These are phyloP conservation scores for Venturia oleaginea DNA, from an alignment of 2,329 filamentous ascomycete genomes.

Conservation along the genomic window DNA sequence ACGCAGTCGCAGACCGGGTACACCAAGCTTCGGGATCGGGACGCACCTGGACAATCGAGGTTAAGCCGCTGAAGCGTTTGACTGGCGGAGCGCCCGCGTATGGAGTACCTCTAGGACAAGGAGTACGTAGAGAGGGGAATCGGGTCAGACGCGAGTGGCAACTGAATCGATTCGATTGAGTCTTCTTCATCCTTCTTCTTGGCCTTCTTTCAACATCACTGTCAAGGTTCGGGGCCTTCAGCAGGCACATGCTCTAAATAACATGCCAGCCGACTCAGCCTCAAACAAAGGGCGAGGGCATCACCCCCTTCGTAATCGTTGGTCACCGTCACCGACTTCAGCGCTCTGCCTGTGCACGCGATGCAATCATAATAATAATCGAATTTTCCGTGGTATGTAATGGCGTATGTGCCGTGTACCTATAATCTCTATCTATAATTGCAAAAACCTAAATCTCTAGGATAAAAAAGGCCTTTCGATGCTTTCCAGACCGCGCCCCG, in stretches of 20 bases:
- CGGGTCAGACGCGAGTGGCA: background rate
- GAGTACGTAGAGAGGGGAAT: background rate
- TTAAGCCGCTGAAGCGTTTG: slow-evolving; percentile 3
- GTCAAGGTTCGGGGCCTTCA: background rate
- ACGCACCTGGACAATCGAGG: background rate
- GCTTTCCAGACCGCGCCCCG: too few species aligned
- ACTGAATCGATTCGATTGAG: background rate
- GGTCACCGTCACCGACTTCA: background rate
- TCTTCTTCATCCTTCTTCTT: background rate
- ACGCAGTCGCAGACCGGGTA: background rate
- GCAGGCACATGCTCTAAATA: background rate
- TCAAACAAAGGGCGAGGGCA: background rate
- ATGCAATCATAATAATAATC: background rate
- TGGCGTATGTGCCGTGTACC: too few species aligned
- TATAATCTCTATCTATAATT: too few species aligned
- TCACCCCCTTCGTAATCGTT: background rate
- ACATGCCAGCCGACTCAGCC: background rate
- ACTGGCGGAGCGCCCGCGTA: too few species aligned
- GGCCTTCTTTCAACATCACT: background rate
- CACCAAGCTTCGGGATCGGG: background rate
- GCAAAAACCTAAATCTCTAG: too few species aligned
- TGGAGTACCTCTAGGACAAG: too few species aligned
- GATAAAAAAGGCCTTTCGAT: too few species aligned
- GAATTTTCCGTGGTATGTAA: background rate
- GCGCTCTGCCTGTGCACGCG: background rate